Conservation (phyloP, 805 yeast species). For the Yarrowia sp. region DNA sequence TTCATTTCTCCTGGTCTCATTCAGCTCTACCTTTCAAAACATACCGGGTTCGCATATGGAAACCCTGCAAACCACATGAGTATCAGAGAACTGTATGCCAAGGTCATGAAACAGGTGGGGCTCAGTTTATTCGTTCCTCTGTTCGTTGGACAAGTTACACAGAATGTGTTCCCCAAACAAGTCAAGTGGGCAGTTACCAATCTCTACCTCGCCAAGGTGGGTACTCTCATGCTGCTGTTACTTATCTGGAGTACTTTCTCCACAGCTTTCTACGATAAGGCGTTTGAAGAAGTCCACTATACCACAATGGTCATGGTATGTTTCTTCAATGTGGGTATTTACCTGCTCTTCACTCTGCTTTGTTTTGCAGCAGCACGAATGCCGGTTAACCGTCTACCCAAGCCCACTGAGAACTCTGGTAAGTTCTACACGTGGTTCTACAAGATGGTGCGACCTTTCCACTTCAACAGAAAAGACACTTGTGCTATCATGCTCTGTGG, state of each 20-base stretch:
- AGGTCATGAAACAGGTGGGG: constrained; percentile 87
- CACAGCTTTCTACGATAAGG: constrained; percentile 80
- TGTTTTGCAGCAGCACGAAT: constrained; percentile 57
- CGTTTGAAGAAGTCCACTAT: constrained; percentile 68
- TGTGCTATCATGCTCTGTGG: constrained; percentile 82
- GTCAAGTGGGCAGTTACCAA: constrained; percentile 58
- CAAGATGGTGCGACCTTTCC: constrained; percentile 57
- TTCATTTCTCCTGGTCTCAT: constrained; percentile 82
- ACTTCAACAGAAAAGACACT: constrained; percentile 67
- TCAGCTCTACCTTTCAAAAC: constrained; percentile 59
- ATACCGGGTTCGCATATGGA: constrained; percentile 66
- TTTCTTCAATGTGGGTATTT: constrained; percentile 78
- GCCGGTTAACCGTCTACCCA: constrained; percentile 28
- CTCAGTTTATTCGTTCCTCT: constrained; percentile 79
- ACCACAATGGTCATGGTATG: constrained; percentile 71
- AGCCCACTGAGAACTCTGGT: constrained; percentile 51
- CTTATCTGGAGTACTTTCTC: constrained; percentile 79
- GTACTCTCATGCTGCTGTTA: constrained; percentile 73
- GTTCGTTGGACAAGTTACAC: constrained; percentile 80
- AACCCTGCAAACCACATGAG: constrained; percentile 63
- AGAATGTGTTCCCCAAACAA: constrained; percentile 64
- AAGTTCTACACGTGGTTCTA: constrained; percentile 46
- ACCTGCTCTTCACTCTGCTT: constrained; percentile 68
- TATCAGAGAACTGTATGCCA: constrained; percentile 57
- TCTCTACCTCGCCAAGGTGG: constrained; percentile 66